These are phyloP conservation scores for Picochlorum sp. DNA, from an alignment of 139 green algal genomes.

Conservation along the genomic window DNA sequence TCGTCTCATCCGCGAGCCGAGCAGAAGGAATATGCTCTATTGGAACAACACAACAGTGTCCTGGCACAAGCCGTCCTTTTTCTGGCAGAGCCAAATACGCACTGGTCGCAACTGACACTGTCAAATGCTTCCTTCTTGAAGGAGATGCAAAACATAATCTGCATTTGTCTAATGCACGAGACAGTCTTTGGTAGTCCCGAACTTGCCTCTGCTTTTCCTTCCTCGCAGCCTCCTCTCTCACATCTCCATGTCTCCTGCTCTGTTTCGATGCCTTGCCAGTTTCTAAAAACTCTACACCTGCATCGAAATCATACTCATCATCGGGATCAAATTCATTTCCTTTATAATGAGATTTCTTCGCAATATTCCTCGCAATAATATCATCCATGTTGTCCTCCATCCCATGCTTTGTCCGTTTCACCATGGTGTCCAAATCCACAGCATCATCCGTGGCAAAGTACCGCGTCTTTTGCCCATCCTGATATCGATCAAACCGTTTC, in stretches of 20 bases:
- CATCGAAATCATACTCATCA: conserved; percentile 92
- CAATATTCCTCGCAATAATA: conserved; percentile 67
- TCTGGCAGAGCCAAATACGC: conserved; percentile 78
- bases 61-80: conserved; percentile 55
- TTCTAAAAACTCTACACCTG: conserved; percentile 64
- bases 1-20: conserved; percentile 66
- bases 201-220: conserved; percentile 40
- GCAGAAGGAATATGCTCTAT: conserved; percentile 57
- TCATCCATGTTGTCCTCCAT: conserved; percentile 56
- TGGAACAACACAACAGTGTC: conserved; percentile 79
- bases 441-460: conserved; percentile 88
- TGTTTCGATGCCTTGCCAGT: conserved; percentile 16
- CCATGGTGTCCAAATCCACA: conserved; percentile 56
- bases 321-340: conserved; percentile 47
- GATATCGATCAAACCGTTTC: conserved; percentile 52
- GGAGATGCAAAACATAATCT: conserved; percentile 36
- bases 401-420: conserved; percentile 58
- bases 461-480: conserved; percentile 41
- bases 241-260: neutral
- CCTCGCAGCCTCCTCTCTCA: conserved; percentile 7
- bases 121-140: conserved; percentile 54
- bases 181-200: conserved; percentile 15
- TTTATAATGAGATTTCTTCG: conserved; percentile 24
- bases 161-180: conserved; percentile 35
- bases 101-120: conserved; percentile 63